Conservation (phyloP, 2,329 filamentous ascomycete species). For the Aspergillus neotritici region DNA sequence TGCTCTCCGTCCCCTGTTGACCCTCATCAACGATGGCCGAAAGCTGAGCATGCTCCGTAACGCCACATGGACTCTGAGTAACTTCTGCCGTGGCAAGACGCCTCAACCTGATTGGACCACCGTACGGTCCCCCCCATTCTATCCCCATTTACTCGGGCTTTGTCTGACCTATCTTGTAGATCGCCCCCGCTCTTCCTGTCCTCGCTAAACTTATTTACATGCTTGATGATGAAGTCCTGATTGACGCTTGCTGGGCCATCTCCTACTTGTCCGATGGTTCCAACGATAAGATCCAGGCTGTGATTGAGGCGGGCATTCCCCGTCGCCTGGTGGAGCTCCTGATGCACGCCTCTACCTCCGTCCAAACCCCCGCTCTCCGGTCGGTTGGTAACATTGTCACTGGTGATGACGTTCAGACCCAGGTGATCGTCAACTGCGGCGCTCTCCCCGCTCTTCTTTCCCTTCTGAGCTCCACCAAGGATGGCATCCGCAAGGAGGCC, state of each 20-base stretch:
- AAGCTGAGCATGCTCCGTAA: conserved; percentile 99
- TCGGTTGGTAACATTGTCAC: conserved; percentile 99
- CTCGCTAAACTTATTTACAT: conserved; percentile 97
- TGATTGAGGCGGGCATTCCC: conserved; percentile 96
- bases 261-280: conserved; percentile 96
- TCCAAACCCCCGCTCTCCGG: conserved; percentile 92
- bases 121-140: conserved; percentile 51
- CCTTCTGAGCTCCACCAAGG: conserved; percentile 92
- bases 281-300: conserved; percentile 98
- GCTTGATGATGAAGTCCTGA: conserved; percentile 94
- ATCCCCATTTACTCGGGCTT: background rate
- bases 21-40: conserved; percentile 89
- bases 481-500: conserved; percentile 97
- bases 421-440: conserved; percentile 98
- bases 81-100: conserved; percentile 99
- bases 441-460: conserved; percentile 87
- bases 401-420: conserved; percentile 95
- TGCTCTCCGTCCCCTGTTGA: conserved; percentile 82
- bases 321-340: conserved; percentile 92
- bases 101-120: conserved; percentile 97
- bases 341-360: conserved; percentile 96
- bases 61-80: conserved; percentile 97
- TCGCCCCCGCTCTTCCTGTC: conserved; percentile 87
- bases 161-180: conserved; percentile 51
- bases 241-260: conserved; percentile 99